phyloP scores from a whole-genome alignment of 202 grass and related monocot genomes.

The Hordeum pubiflorum region DNA sequence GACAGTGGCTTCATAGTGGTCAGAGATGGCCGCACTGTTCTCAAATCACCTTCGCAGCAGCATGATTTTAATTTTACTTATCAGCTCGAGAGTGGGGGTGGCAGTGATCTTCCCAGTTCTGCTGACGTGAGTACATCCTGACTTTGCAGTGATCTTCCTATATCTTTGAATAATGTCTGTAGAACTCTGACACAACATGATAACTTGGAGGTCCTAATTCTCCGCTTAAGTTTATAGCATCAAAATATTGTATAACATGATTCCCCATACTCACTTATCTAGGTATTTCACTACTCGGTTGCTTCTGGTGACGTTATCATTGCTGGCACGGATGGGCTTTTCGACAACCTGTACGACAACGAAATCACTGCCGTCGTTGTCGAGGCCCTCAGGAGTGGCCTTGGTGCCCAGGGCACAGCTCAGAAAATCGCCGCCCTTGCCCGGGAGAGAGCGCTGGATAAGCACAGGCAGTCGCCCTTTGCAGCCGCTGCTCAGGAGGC shows the following conservation, averaged over 20 bases:
- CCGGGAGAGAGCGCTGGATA: slow-evolving; percentile 64
- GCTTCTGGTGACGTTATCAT: slow-evolving; percentile 56
- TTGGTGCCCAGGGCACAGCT: slow-evolving; percentile 51
- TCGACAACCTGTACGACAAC: slow-evolving; percentile 70
- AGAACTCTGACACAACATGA: neutral
- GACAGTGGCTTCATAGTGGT: slow-evolving; percentile 77
- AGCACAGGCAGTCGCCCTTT: slow-evolving; percentile 65
- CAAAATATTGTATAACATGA: neutral
- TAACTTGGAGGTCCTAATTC: neutral
- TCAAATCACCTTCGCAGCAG: slow-evolving; percentile 69
- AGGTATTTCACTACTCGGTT: slow-evolving; percentile 65
- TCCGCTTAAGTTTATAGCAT: neutral
- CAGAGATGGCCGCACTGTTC: slow-evolving; percentile 68
- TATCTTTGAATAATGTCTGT: neutral
- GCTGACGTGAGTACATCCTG: slow-evolving; percentile 54
- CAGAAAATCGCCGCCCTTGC: slow-evolving; percentile 80
- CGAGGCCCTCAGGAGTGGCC: slow-evolving; percentile 52
- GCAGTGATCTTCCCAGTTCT: slow-evolving; percentile 84
- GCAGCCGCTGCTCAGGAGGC: slow-evolving; percentile 76
- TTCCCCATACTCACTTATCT: neutral
- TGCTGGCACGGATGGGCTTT: slow-evolving; percentile 75
- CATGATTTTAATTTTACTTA: slow-evolving; percentile 97
- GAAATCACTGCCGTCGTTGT: slow-evolving; percentile 64
- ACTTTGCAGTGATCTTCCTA: neutral
- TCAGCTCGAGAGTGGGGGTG: slow-evolving; percentile 83